phyloP scores from a whole-genome alignment of 148 eudicot genomes.

The Rhododendron ferrugineum region DNA sequence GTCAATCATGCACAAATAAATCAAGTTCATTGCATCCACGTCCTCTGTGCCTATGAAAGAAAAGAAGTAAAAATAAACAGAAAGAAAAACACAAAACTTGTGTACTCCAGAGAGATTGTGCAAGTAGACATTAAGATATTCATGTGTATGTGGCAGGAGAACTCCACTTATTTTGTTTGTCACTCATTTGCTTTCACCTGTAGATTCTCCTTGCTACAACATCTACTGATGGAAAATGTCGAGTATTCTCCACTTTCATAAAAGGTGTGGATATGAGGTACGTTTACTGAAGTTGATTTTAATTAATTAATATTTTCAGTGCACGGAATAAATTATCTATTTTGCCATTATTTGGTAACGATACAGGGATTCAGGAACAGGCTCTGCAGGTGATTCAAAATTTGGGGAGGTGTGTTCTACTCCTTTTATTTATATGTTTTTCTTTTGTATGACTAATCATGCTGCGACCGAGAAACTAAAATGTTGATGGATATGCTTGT shows the following conservation, averaged over 20 bases:
- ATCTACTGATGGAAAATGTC: constrained; percentile 96
- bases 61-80: background rate
- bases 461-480: background rate
- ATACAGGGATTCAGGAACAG: constrained; percentile 51
- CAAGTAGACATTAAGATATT: background rate
- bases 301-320: background rate
- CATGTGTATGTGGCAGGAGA: background rate
- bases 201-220: constrained; percentile 93
- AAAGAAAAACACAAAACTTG: background rate
- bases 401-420: constrained; percentile 79
- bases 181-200: background rate
- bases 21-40: background rate
- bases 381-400: constrained; percentile 61
- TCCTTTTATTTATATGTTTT: background rate
- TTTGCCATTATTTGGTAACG: constrained; percentile 18
- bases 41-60: constrained; percentile 1
- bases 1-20: background rate
- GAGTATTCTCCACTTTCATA: constrained; percentile 93
- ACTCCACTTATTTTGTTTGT: background rate
- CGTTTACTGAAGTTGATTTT: constrained; percentile 10
- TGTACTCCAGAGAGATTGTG: background rate
- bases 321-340: background rate
- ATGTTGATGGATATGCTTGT: background rate
- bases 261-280: constrained; percentile 94
- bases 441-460: background rate